Evolutionary conservation across 352 stramenopile genomes (phyloP), one percentile per base, ranked within the genome.

Genomic region (Phytophthora pistaciae): DNA sequence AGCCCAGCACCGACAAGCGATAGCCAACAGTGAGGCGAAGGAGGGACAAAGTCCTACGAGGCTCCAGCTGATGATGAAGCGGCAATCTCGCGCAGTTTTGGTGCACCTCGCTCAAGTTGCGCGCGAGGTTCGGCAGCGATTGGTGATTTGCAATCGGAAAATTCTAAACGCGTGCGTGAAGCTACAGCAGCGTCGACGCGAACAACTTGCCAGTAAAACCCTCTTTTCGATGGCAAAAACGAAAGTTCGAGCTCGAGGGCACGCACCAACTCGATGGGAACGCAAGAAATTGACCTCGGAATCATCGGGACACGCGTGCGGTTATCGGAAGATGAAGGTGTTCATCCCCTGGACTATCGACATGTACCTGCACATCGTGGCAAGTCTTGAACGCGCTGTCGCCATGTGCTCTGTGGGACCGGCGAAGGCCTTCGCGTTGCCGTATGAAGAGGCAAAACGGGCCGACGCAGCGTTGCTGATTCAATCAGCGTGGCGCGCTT

Each of bases 311-410:
- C 18, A 40, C 4, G 64, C 14, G 8, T 20, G 29, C 13, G 40
- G 55, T 27, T 94, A 94, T 63, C 40, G 49, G 6, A 81, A 78
- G 40, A 89, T 94, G 74, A 78, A 67, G 23, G 86, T 90, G 44
- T 88, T 94, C 25, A 75, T 94, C 27, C 84, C 84, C 2, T 92
- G 82, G 82, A 94, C 83, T 11, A 85, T 94, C 59, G 86, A 92
- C 56, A 94, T 94, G 86, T 90, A 92, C 42, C 42, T 91, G 66
- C 83, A 90, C 44, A 77, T 94, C 38, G 78, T 88, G 58, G 56
- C 80, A 5, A 76, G 72, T 50, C 72, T 80, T 1, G 68, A 71
- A 56, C 68, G 68, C 10, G 73, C 73, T 0, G 68, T 74, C 25
- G 66, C 68, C n/a, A 79, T 76, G 63, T 79, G 59, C 58, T 90